Evolutionary conservation across 2,329 filamentous ascomycete genomes (phyloP), one percentile per base, ranked within the genome.

Genomic region (Ceratocystis destructans): DNA sequence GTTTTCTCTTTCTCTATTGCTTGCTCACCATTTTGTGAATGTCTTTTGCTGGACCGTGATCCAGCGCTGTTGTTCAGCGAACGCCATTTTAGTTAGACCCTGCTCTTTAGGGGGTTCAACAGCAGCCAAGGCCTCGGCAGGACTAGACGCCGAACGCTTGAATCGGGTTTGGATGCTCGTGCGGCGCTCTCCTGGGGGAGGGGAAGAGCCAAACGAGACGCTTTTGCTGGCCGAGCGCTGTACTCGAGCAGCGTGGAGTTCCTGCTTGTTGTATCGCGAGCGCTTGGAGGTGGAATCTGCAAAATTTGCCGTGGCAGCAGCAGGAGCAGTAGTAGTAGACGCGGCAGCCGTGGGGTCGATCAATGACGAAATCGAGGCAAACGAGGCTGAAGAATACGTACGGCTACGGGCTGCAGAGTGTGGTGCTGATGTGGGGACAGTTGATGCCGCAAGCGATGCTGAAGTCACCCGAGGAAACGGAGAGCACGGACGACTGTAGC

Each of bases 11-110:
- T 50, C 48, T 50, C 8, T n/a, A n/a, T n/a, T 25, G 67, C 17
- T 15, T 25, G 67, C 71, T 57, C 73, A 78, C 77, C 94, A 99
- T 89, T 97, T 99, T 68, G 92, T 96, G 77, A 99, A 99, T 33
- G 94, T 99, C 83, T 97, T 99, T 77, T 97, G 88, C 80, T 97
- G 93, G 77, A 96, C 91, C 74, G 81, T 85, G 72, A 87, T 82
- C 85, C 85, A 87, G 75, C 81, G 79, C 75, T 86, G 82, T 76
- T 87, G 82, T 74, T 85, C 83, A 70, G 81, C 77, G 74, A 79
- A 84, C 67, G 82, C 83, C 84, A 87, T 87, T 75, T 79, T 86
- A 72, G 76, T 77, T 69, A 80, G 74, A 69, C 75, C 77, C 71
- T 77, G 78, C 70, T 82, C 79, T 75, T 79, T 78, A 72, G 76